Base-by-base conservation (phyloP, 371 early-diverging fungal genomes). In the Mucor piriformis region DNA sequence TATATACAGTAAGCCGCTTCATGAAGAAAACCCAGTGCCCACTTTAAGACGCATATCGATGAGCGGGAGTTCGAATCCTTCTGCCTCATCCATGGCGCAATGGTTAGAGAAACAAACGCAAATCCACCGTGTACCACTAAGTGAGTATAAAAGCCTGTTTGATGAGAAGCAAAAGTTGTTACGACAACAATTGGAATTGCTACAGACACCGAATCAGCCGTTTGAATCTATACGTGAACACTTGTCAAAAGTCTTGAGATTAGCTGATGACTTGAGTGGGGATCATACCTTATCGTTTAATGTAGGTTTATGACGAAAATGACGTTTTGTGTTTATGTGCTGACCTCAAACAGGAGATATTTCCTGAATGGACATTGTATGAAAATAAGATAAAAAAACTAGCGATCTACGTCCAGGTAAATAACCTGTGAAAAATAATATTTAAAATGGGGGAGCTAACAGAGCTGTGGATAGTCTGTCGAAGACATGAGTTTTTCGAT, bases 401-500 rank as follows among this genome's bases (percentile, higher is more conserved):
- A 2, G 70, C 74, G 3, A 47, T 61, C 0, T 79, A 72, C 66
- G 72, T 79, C 0, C 72, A 77, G 46, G 46, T 46, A 46, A 24
- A 42, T 20, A 21, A 43, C 11, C 12, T 46, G 15, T 20, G 3
- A 21, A 5, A 43, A 2, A 43, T 20, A 43, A n/a, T n/a, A n/a
- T n/a, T n/a, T n/a, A n/a, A n/a, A n/a, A n/a, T n/a, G n/a, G n/a
- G n/a, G n/a, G n/a, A n/a, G n/a, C n/a, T n/a, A 3, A 43, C 21
- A 43, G 2, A 20, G 10, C 11, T 20, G 38, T 37, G 6, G 11
- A 11, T 46, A 46, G 72, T 70, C 71, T 2, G 49, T 79, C 6
- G 77, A 76, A 37, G 80, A 79, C 43, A 79, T 79, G 80, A 72
- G 61, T 34, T 59, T 57, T 7, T 65, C 77, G 2, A 48, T 66